Base-by-base conservation (phyloP, 2,329 filamentous ascomycete species). In the Xylaria arbuscula region DNA sequence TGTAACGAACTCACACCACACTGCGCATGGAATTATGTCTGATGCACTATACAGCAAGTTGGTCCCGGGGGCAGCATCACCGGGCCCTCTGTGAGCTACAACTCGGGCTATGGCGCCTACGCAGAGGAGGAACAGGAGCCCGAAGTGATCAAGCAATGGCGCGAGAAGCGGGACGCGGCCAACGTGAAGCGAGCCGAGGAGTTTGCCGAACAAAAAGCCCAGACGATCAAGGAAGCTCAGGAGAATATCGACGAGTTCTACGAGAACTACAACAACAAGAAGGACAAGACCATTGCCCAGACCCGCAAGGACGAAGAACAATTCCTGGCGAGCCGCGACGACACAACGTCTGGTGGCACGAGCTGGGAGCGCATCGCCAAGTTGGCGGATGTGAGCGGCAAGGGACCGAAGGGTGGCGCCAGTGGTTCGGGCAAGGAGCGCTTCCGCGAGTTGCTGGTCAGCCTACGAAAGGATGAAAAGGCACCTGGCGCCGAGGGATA, bases 321-420 rank as follows among this genome's bases (percentile, higher is more conserved):
- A 78, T 99, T 98, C 81, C 84, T 98, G 55, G 90, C 88, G 63
- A 94, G 86, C 80, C 89, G 94, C 69, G 95, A 99, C 80, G 94
- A 98, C 80, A 98, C 94, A 47, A 93, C 94, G 28, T 93, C 93
- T 11, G 96, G 96, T 59, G 96, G 96, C 70, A 99, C 96, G 5
- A 97, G 93, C 86, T 99, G 96, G 96, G 96, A 99, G 84, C 91
- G 96, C 74, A 98, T 99, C 78, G 92, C 94, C 28, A 99, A 98
- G 85, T 82, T 99, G 75, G 94, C 98, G n/a, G 96, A 99, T 81
- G 83, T 99, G 72, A 98, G 93, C 77, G 96, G 96, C 70, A 99
- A 98, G 84, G 94, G 95, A 15, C 84, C 88, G 68, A 92, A 90
- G 81, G 94, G 95, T 67, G 95, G 94, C 77, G 94, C 93, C 51